Evolutionary conservation across 1,284 basidiomycete genomes (phyloP), one percentile per base, ranked within the genome.

Genomic region (Papiliotrema laurentii): DNA sequence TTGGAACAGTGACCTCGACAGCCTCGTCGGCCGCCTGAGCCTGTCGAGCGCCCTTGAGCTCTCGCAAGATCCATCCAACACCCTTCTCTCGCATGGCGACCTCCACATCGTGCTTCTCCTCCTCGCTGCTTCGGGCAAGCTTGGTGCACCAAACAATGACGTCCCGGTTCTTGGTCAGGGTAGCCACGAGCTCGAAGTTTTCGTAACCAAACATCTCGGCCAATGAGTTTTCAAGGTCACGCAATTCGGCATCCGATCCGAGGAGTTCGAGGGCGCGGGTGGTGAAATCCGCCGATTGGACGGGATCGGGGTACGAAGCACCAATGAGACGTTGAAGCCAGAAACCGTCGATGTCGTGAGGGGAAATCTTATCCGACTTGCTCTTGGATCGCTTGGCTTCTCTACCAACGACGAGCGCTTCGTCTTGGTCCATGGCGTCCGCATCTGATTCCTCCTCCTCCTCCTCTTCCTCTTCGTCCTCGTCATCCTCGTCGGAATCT

Each of bases 61-160:
- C 89, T 47, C 89, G 84, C 47, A 97, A 70, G 68, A 99, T 97
- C 91, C 92, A 97, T 2, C 89, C 92, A 2, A 93, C 83, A 19
- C 89, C 91, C 74, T 90, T 93, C 77, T 98, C 96, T 41, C 96
- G 81, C 94, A 99, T 99, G 0, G 89, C 90, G 2, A 98, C 96
- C 74, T 98, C 92, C 31, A 97, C 81, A 64, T 98, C 92, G 49
- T 94, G 83, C 47, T 86, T 83, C 69, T 93, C 91, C 49, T 97
- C 87, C 0, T 88, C 89, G 61, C 87, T 86, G 44, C 86, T 87
- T 37, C 93, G 83, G 66, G 91, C 89, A 41, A 97, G 81, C 72
- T 93, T 93, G 36, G 96, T 98, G 69, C 93, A 97, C 96, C 96
- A 99, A 0, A 97, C 90, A 44, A 98, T 80, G 49, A 92, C 86